Evolutionary conservation across 148 eudicot genomes (phyloP), one percentile per base, ranked within the genome.

Genomic region (Heliosperma pusillum): DNA sequence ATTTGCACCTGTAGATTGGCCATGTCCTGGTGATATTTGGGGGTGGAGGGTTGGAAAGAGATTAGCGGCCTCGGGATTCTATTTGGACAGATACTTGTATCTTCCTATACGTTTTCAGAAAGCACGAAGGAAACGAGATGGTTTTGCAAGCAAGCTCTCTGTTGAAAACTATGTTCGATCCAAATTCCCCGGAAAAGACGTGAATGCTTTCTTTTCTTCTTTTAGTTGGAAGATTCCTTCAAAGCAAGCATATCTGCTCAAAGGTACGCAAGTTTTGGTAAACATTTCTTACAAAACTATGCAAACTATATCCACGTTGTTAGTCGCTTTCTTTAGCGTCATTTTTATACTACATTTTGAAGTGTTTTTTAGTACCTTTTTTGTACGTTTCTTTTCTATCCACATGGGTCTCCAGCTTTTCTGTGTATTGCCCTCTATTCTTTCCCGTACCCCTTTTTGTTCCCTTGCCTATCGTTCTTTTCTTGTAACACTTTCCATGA

Each of bases 171-270:
- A 70, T 75, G 33, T 93, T 65, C 78, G 78, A 69, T 76, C 71
- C 15, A 78, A 74, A 47, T 88, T 88, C 73, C 93, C 97, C 25
- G 80, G 71, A 53, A 65, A 82, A 69, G 90, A 91, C 74, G 58
- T 88, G 27, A 72, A 81, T 12, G 83, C 89, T 29, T 89, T 91
- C 66, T 88, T 91, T 79, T 84, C 88, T 25, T 89, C 90, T 30
- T 91, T 91, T 71, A 85, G 90, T 75, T 91, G 94, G 97, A 91
- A 77, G 74, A 81, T 93, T 55, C 98, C 97, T 26, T 80, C 89
- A 19, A 84, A 84, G 78, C 81, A 80, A 69, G 40, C 68, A 6
- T 66, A 70, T 59, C 59, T 61, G 27, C 56, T 40, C 17, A 85
- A 79, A 85, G 93, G 98, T 90, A 70, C 76, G 86, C 69, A 24